Evolutionary conservation across 2,329 filamentous ascomycete genomes (phyloP).

Genomic region (Colletotrichum siamense): DNA sequence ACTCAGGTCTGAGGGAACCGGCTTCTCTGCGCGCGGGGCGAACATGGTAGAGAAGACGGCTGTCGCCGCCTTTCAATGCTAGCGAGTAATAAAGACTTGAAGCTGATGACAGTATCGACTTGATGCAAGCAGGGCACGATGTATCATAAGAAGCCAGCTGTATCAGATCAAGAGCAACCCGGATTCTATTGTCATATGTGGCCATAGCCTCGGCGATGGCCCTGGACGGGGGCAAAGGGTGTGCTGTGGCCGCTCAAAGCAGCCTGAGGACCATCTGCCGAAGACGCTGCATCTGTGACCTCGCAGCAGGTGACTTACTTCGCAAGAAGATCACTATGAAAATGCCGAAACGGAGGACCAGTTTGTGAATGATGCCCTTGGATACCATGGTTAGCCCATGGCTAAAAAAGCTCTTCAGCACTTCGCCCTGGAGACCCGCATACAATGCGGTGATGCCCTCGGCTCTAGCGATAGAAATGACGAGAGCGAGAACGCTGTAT

Average conservation of each 20-base stretch:
- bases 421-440: slow-evolving; percentile 75
- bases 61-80: slow-evolving; percentile 81
- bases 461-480: slow-evolving; percentile 60
- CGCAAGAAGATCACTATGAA: slow-evolving; percentile 32
- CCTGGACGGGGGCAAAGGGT: neutral
- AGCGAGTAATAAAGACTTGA: slow-evolving; percentile 1
- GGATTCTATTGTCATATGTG: neutral
- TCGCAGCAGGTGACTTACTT: neutral
- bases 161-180: neutral
- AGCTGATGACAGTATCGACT: neutral
- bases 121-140: neutral
- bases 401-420: slow-evolving; percentile 83
- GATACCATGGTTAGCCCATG: slow-evolving; percentile 89
- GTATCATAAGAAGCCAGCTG: neutral
- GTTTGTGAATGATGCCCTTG: slow-evolving; percentile 77
- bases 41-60: slow-evolving; percentile 81
- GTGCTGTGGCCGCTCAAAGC: neutral
- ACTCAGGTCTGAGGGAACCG: slow-evolving; percentile 86
- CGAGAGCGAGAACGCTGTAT: slow-evolving; percentile 66
- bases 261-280: neutral
- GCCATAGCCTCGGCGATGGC: neutral
- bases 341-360: slow-evolving; percentile 77
- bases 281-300: slow-evolving; percentile 27
- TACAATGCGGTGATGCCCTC: slow-evolving; percentile 78
- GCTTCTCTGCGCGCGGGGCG: slow-evolving; percentile 86